Percentiles rank a stretch among this genome's conserved stretches.
Evolutionary conservation across 768 basidiomycete species (phyloP).

Genomic region (Strobilomyces confusus): DNA sequence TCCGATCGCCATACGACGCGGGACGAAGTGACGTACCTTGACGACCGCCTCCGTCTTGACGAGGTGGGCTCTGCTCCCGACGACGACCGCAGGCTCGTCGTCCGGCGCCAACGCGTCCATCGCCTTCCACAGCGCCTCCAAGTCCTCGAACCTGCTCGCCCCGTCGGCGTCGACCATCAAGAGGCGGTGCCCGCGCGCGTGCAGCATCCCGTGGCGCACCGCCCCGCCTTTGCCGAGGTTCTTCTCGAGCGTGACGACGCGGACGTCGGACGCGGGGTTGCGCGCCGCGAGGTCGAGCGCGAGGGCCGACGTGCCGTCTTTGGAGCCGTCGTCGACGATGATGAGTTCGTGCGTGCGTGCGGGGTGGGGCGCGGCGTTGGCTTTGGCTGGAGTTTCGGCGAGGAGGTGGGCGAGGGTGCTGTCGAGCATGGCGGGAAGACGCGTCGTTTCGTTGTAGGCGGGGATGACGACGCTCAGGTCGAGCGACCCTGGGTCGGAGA

Average conservation of each 20-base stretch:
- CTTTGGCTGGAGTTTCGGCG: conserved; percentile 18
- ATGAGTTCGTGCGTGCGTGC: conserved; percentile 73
- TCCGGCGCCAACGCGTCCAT: conserved; percentile 60
- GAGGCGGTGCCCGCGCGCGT: conserved; percentile 69
- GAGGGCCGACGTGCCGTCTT: conserved; percentile 63
- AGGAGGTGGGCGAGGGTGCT: conserved; percentile 66
- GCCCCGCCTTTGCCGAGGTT: conserved; percentile 94
- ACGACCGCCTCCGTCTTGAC: conserved; percentile 92
- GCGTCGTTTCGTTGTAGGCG: conserved; percentile 85
- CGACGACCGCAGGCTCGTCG: conserved; percentile 57
- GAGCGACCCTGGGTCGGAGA: conserved; percentile 54
- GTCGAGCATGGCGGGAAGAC: conserved; percentile 81
- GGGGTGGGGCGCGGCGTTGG: conserved; percentile 9
- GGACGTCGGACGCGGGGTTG: conserved; percentile 58
- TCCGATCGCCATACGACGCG: not conserved
- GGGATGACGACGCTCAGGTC: conserved; percentile 84
- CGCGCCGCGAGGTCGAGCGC: conserved; percentile 63
- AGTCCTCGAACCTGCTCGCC: conserved; percentile 81
- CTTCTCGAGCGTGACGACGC: conserved; percentile 69
- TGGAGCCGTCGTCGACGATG: conserved; percentile 88
- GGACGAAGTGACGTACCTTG: conserved; percentile 48
- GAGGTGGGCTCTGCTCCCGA: conserved; percentile 91
- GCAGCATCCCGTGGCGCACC: conserved; percentile 87
- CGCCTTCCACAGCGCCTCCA: conserved; percentile 71
- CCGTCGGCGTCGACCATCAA: conserved; percentile 96